phyloP scores from a whole-genome alignment of 805 yeast species.

The Tetrapisispora namnaoensis region DNA sequence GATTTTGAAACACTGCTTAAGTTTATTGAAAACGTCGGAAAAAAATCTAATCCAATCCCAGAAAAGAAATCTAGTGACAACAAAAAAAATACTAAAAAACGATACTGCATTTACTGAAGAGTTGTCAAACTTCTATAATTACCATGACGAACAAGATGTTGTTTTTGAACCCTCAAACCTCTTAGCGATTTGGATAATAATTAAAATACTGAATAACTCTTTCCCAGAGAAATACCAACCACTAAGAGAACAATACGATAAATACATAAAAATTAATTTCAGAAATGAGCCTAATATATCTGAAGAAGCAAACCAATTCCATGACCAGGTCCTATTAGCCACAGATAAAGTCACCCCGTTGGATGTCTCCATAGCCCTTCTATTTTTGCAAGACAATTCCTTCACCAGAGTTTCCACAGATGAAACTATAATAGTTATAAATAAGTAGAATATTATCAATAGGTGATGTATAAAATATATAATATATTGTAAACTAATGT shows the following conservation, averaged over 20 bases:
- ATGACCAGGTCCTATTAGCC: constrained; percentile 6
- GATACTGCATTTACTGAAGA: constrained; percentile 43
- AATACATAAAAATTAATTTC: not conserved
- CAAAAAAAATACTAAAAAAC: constrained; percentile 42
- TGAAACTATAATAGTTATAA: constrained; percentile 17
- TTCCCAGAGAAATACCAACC: constrained; percentile 12
- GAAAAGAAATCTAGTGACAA: constrained; percentile 37
- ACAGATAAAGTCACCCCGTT: constrained; percentile 4
- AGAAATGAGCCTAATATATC: not conserved
- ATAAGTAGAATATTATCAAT: too few relatives aligned
- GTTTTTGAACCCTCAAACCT: constrained; percentile 36
- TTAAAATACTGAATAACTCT: constrained; percentile 9
- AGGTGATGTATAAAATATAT: not conserved
- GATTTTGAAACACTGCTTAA: constrained; percentile 37
- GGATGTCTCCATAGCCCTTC: constrained; percentile 9
- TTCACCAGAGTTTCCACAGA: constrained; percentile 18
- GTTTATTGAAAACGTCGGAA: constrained; percentile 39
- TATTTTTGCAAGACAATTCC: constrained; percentile 11
- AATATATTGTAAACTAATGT: not conserved
- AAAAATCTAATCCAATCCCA: constrained; percentile 37
- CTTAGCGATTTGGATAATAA: constrained; percentile 31
- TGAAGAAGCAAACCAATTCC: constrained; percentile 6
- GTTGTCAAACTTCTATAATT: constrained; percentile 37
- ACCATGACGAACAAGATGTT: constrained; percentile 29
- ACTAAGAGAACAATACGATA: constrained; percentile 5